These are phyloP conservation scores for Cicer cuneatum DNA, from an alignment of 306 rosid genomes.

Conservation along the genomic window DNA sequence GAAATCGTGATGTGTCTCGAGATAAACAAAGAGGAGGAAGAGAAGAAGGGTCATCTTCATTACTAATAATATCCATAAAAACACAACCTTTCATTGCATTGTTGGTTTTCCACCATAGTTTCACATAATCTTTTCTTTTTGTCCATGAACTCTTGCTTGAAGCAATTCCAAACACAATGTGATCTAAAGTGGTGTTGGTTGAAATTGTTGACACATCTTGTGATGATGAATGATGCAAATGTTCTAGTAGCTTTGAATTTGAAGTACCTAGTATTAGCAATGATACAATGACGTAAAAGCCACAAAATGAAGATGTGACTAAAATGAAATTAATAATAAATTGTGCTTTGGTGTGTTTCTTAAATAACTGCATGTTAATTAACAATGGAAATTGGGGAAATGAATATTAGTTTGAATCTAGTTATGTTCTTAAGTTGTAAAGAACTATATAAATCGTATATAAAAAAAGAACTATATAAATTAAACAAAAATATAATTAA, in stretches of 20 bases:
- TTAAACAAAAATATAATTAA: not conserved
- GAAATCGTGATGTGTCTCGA: constrained; percentile 71
- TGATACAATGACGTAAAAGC: constrained; percentile 59
- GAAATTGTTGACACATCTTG: constrained; percentile 38
- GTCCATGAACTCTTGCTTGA: constrained; percentile 68
- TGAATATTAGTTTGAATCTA: not conserved
- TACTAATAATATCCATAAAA: constrained; percentile 60
- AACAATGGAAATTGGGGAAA: not conserved
- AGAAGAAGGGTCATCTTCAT: constrained; percentile 45
- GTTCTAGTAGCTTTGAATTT: constrained; percentile 31
- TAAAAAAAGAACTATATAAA: no score
- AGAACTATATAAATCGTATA: no score
- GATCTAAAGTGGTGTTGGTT: constrained; percentile 56
- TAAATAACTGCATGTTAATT: constrained; percentile 62
- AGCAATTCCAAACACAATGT: constrained; percentile 87
- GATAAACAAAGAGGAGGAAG: constrained; percentile 77
- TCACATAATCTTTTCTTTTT: constrained; percentile 60
- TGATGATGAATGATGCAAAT: constrained; percentile 38
- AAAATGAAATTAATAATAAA: constrained; percentile 51
- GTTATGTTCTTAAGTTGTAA: not conserved
- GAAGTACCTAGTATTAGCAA: constrained; percentile 44
- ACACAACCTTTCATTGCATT: constrained; percentile 74
- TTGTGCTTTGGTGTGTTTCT: constrained; percentile 54
- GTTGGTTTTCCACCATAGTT: constrained; percentile 74
- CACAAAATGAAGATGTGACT: constrained; percentile 60